phyloP scores from a whole-genome alignment of 345 rosid species.

The Pugionium dolabratum region DNA sequence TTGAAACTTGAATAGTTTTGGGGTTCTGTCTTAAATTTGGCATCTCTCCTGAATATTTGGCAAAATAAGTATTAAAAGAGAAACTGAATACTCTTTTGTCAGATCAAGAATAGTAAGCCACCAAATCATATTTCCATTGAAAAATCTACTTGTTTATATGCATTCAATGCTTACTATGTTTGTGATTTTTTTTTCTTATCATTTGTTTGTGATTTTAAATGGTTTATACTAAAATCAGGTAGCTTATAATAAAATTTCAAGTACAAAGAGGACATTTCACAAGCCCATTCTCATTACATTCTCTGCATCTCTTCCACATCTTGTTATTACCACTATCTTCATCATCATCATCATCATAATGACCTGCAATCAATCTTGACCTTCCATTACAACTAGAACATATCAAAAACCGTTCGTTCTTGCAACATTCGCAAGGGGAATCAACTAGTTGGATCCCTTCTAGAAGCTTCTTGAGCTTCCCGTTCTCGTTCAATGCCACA shows the following conservation, averaged over 20 bases:
- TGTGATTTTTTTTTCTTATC: no score
- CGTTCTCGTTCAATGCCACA: slow-evolving; percentile 64
- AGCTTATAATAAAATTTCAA: not conserved
- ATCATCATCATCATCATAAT: not conserved
- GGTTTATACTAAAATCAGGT: no score
- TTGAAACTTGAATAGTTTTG: not conserved
- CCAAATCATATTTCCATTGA: not conserved
- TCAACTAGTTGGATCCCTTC: slow-evolving; percentile 38
- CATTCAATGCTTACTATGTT: not conserved
- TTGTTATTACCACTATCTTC: not conserved
- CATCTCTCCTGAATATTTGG: not conserved
- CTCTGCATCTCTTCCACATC: slow-evolving; percentile 47
- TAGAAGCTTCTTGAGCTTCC: slow-evolving; percentile 63
- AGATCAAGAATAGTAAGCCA: not conserved
- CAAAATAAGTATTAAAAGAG: no score
- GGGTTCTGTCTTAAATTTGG: slow-evolving; percentile 2
- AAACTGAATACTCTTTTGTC: not conserved
- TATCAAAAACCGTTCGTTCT: slow-evolving; percentile 53
- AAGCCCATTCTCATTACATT: slow-evolving; percentile 82
- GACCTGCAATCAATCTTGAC: slow-evolving; percentile 43
- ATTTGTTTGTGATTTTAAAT: no score
- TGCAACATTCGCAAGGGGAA: slow-evolving; percentile 44
- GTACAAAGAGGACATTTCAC: slow-evolving; percentile 36
- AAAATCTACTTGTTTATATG: not conserved
- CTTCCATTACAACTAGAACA: slow-evolving; percentile 69